These are phyloP conservation scores for Neckera pumila DNA, from an alignment of 225 moss, liverwort and hornwort genomes.

Conservation along the genomic window DNA sequence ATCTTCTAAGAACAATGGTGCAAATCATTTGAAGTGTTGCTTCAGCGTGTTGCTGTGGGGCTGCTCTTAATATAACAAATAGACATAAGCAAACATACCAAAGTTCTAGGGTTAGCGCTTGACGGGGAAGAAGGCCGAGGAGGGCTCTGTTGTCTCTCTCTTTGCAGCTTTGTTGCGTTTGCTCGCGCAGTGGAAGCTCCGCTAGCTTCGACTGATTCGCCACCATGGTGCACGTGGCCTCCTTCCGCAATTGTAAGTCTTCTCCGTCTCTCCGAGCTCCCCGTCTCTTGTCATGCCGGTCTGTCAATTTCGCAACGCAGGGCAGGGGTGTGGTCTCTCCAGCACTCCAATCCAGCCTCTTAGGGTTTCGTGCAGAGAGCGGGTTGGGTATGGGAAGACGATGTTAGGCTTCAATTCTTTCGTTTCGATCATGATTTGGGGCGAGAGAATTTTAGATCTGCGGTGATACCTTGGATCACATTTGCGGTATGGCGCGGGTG, in stretches of 20 bases:
- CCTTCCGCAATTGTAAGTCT: constrained; percentile 82
- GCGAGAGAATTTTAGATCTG: not conserved
- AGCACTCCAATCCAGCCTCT: not conserved
- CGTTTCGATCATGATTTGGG: not conserved
- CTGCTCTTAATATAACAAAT: too few species aligned
- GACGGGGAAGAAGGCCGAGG: not conserved
- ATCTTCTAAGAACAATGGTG: too few species aligned
- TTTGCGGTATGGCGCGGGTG: not conserved
- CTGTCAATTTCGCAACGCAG: not conserved
- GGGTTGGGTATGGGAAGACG: not conserved
- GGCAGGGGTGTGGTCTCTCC: not conserved
- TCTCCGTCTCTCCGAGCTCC: not conserved
- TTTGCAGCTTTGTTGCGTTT: not conserved
- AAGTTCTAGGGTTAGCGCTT: not conserved
- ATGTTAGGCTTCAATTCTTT: not conserved
- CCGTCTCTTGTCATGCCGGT: not conserved
- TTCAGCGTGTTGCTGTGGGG: too few species aligned
- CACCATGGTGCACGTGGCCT: constrained; percentile 75
- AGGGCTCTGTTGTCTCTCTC: not conserved
- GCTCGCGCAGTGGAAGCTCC: not conserved
- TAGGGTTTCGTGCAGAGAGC: not conserved
- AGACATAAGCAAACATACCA: too few species aligned
- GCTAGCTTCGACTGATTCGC: not conserved
- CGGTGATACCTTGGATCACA: not conserved
- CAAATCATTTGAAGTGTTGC: too few species aligned